Evolutionary conservation across 306 rosid genomes (phyloP).

Genomic region (Vigna unguiculata): DNA sequence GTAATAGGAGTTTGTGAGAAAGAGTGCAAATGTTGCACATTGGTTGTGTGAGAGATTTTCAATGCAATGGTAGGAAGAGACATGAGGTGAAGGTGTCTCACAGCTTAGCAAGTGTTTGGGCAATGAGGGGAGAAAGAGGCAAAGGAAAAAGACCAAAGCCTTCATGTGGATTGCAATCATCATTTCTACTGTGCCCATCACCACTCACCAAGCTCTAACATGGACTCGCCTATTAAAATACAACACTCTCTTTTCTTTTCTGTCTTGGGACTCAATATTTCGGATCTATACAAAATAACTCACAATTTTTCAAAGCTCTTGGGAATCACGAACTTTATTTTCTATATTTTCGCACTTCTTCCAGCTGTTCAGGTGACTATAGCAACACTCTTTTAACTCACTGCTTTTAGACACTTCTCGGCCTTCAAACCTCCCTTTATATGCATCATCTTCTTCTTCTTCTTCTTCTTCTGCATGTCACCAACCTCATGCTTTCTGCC

Average conservation of each 20-base stretch:
- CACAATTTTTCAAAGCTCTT: slow-evolving; percentile 55
- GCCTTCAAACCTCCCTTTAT: slow-evolving; percentile 50
- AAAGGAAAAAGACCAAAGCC: slow-evolving; percentile 58
- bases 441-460: slow-evolving; percentile 34
- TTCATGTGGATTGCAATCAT: slow-evolving; percentile 55
- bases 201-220: slow-evolving; percentile 49
- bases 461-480: slow-evolving; percentile 39
- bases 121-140: slow-evolving; percentile 55
- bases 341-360: slow-evolving; percentile 42
- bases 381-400: slow-evolving; percentile 46
- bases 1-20: slow-evolving; percentile 67
- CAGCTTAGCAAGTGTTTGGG: slow-evolving; percentile 57
- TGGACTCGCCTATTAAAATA: slow-evolving; percentile 51
- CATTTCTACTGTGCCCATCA: slow-evolving; percentile 53
- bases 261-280: slow-evolving; percentile 60
- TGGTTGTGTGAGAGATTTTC: slow-evolving; percentile 50
- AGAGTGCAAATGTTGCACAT: slow-evolving; percentile 74
- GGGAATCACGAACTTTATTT: slow-evolving; percentile 59
- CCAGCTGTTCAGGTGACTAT: slow-evolving; percentile 49
- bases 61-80: slow-evolving; percentile 65
- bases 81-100: slow-evolving; percentile 54
- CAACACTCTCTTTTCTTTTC: slow-evolving; percentile 20
- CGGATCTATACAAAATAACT: slow-evolving; percentile 66
- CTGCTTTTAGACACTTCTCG: slow-evolving; percentile 40
- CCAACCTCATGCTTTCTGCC: not conserved